Evolutionary conservation across 2,329 filamentous ascomycete species (phyloP).

Genomic region (Waltergamsia citrina): DNA sequence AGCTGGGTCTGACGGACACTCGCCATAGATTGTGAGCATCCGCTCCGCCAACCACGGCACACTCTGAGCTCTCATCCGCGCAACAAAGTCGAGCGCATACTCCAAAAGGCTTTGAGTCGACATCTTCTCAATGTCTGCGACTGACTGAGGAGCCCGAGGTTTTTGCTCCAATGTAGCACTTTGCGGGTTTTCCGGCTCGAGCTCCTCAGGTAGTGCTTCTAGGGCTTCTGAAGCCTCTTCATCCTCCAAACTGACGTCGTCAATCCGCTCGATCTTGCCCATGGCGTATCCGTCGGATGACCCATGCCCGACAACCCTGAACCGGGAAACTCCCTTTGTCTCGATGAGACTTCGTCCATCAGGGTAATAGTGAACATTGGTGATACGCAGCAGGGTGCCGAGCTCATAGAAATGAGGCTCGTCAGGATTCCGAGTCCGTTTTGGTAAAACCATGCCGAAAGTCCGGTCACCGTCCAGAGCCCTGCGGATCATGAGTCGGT

Average conservation of each 20-base stretch:
- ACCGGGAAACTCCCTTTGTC: constrained; percentile 66
- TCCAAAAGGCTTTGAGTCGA: constrained; percentile 64
- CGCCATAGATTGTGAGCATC: constrained; percentile 66
- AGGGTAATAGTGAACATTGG: constrained; percentile 61
- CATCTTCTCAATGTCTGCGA: constrained; percentile 27
- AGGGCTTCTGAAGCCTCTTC: constrained; percentile 68
- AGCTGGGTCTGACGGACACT: constrained; percentile 66
- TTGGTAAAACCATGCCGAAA: constrained; percentile 80
- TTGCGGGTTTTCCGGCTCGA: neutral
- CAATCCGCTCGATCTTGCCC: constrained; percentile 65
- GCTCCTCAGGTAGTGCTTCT: constrained; percentile 31
- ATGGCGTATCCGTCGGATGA: constrained; percentile 69
- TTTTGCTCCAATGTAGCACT: neutral
- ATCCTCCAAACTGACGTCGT: constrained; percentile 73
- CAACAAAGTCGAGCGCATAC: constrained; percentile 57
- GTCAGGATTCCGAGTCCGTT: constrained; percentile 30
- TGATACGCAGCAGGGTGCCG: constrained; percentile 70
- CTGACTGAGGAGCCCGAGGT: neutral
- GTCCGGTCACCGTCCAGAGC: constrained; percentile 63
- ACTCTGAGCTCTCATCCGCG: constrained; percentile 56
- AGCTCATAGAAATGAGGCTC: constrained; percentile 54
- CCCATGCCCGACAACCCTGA: constrained; percentile 57
- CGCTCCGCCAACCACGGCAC: constrained; percentile 67
- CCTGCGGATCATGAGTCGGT: constrained; percentile 79
- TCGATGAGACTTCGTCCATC: constrained; percentile 80